phyloP scores from a whole-genome alignment of 1,284 basidiomycete species.

The Ceratobasidium sp. region DNA sequence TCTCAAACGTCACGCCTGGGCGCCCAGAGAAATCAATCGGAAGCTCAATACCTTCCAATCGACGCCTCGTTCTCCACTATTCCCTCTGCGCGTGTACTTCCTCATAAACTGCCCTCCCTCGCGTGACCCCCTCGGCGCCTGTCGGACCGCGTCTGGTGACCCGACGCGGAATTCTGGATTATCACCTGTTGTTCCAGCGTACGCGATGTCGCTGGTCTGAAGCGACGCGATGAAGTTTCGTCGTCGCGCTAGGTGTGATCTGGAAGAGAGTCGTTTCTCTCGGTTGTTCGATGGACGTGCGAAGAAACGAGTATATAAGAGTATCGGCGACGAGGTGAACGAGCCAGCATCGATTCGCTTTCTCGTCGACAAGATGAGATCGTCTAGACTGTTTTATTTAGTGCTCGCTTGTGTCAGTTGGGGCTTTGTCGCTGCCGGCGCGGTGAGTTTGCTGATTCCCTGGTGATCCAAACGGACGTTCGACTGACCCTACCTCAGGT shows the following conservation, averaged over 20 bases:
- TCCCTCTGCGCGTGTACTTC: conserved; percentile 7
- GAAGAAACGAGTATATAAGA: conserved; percentile 30
- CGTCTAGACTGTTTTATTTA: conserved; percentile 26
- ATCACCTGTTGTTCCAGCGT: background rate
- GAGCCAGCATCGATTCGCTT: background rate
- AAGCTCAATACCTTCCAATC: background rate
- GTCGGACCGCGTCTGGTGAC: conserved; percentile 31
- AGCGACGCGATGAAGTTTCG: background rate
- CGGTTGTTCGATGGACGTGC: background rate
- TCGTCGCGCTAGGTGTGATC: conserved; percentile 8
- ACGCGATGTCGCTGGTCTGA: background rate
- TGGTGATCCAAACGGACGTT: background rate
- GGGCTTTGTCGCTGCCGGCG: conserved; percentile 31
- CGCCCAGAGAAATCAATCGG: background rate
- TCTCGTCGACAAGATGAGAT: conserved; percentile 16
- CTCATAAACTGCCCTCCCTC: conserved; percentile 15
- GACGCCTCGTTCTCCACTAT: background rate
- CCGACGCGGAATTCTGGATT: conserved; percentile 16
- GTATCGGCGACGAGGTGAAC: background rate
- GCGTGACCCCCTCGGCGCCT: conserved; percentile 26
- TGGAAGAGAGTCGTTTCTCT: conserved; percentile 10
- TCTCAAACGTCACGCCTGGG: background rate
- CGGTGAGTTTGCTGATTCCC: conserved; percentile 21
- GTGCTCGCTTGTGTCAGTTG: conserved; percentile 24
- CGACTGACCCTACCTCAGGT: conserved; percentile 5